Percentiles rank a stretch among this genome's conserved stretches.
These are phyloP conservation scores for Aspergillus spinulosporus DNA, from an alignment of 2,329 filamentous ascomycete species.

Conservation along the genomic window DNA sequence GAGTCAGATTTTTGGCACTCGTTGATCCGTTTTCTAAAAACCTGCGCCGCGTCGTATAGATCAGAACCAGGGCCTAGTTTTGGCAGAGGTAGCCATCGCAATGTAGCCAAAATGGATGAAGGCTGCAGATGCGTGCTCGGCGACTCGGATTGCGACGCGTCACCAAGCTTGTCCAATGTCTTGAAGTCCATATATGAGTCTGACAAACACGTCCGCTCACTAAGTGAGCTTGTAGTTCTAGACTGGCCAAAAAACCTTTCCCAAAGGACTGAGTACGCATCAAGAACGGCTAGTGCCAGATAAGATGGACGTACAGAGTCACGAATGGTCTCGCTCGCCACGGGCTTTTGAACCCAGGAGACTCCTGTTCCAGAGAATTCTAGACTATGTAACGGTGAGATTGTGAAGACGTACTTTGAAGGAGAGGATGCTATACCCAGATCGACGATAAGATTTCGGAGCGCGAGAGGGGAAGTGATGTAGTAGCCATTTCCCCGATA, in stretches of 20 bases:
- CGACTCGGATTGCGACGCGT: conserved; percentile 21
- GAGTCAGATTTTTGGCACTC: conserved; percentile 24
- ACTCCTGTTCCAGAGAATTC: conserved; percentile 29
- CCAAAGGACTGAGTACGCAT: conserved; percentile 35
- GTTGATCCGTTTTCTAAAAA: conserved; percentile 33
- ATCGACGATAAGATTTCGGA: conserved; percentile 60
- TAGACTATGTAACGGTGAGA: conserved; percentile 27
- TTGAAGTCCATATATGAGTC: conserved; percentile 20
- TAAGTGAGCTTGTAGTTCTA: conserved; percentile 14
- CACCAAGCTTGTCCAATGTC: conserved; percentile 20
- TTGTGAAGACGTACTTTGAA: not conserved
- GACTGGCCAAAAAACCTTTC: conserved; percentile 31
- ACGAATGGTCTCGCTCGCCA: conserved; percentile 17
- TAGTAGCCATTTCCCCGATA: conserved; percentile 61
- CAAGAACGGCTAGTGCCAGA: conserved; percentile 35
- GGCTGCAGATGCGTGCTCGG: conserved; percentile 25
- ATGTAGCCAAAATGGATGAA: conserved; percentile 33
- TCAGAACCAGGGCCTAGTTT: conserved; percentile 37
- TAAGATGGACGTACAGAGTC: conserved; percentile 31
- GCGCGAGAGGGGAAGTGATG: conserved; percentile 60
- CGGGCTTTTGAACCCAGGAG: conserved; percentile 30
- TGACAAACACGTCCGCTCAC: conserved; percentile 18
- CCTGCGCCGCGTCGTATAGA: conserved; percentile 33
- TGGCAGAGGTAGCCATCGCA: conserved; percentile 37
- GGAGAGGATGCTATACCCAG: conserved; percentile 50